Base-by-base conservation (phyloP, 352 stramenopile genomes). In the Pythium utonaiense region DNA sequence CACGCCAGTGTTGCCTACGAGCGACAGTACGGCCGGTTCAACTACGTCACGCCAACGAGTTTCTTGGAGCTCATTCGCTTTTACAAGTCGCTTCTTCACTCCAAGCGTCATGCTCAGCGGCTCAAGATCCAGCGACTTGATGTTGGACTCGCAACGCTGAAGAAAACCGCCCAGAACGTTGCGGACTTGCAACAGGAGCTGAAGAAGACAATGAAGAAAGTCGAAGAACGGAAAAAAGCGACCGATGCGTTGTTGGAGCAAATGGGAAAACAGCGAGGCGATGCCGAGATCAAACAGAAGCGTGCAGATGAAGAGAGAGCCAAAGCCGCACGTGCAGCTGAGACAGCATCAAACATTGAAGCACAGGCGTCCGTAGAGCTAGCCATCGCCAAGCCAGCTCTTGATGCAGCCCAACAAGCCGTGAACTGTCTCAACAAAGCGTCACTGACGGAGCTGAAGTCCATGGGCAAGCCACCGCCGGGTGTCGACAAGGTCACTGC, bases 61-160 rank as follows among this genome's bases (percentile, higher is more conserved):
- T 98, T 97, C 52, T 62, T 98, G 16, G 92, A 98, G 62, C 66
- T 98, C 0, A 97, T 98, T 59, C 74, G 79, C 8, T 97, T 98
- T 50, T 98, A 97, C 57, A 95, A 93, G 36, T 79, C 69, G 17
- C 69, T 98, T 3, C 53, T 97, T 5, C 54, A 58, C 16, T 31
- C 49, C 10, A 90, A 94, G 30, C 83, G 85, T n/a, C 53, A 65
- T 1, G 73, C 75, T 2, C 72, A 91, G 34, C 64, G 56, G 3
- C 60, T 71, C 2, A 88, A 88, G 42, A 93, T 96, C 49, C 75
- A 86, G 27, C 77, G 90, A 1, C 73, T 97, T 3, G 86, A 95
- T 47, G 89, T 91, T 1, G 91, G 91, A 0, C 65, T 97, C 0
- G 61, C 81, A 4, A 97, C 84, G 9, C 67, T 97, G 0, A 89